phyloP scores from a whole-genome alignment of 495 filamentous ascomycete species.

The Pyrenula massariospora region DNA sequence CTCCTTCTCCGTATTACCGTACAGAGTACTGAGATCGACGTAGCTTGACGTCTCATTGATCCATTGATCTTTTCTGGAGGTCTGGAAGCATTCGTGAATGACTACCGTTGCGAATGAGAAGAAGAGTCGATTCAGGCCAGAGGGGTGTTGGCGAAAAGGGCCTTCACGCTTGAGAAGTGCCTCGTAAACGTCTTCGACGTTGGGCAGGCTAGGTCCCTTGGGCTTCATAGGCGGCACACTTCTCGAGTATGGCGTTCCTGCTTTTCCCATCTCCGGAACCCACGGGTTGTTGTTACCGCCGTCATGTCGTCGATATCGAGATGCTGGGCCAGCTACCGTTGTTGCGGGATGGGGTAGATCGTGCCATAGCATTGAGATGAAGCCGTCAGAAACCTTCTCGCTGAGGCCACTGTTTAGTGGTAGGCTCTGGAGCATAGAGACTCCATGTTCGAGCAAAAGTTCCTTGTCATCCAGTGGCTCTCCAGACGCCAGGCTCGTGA shows the following conservation, averaged over 20 bases:
- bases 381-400: conserved; percentile 3
- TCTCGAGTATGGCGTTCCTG: conserved; percentile 43
- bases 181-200: conserved; percentile 42
- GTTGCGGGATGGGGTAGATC: conserved; percentile 36
- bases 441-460: conserved; percentile 32
- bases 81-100: conserved; percentile 20
- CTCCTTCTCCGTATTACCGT: conserved; percentile 44
- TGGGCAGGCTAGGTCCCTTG: conserved; percentile 38
- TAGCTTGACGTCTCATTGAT: conserved; percentile 47
- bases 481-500: conserved; percentile 40
- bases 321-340: neutral
- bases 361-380: conserved; percentile 12
- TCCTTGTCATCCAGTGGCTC: conserved; percentile 63
- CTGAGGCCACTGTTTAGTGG: conserved; percentile 10
- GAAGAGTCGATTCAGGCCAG: neutral
- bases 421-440: conserved; percentile 13
- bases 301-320: conserved; percentile 51
- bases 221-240: conserved; percentile 38
- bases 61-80: conserved; percentile 37
- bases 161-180: conserved; percentile 20
- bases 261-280: conserved; percentile 41
- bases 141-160: neutral
- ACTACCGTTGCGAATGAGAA: neutral
- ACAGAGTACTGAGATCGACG: conserved; percentile 46
- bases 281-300: conserved; percentile 54